A percentile compares a stretch with the other conserved stretches of the same genome.
phyloP scores from a whole-genome alignment of 768 basidiomycete genomes.

The Trametes villosa region DNA sequence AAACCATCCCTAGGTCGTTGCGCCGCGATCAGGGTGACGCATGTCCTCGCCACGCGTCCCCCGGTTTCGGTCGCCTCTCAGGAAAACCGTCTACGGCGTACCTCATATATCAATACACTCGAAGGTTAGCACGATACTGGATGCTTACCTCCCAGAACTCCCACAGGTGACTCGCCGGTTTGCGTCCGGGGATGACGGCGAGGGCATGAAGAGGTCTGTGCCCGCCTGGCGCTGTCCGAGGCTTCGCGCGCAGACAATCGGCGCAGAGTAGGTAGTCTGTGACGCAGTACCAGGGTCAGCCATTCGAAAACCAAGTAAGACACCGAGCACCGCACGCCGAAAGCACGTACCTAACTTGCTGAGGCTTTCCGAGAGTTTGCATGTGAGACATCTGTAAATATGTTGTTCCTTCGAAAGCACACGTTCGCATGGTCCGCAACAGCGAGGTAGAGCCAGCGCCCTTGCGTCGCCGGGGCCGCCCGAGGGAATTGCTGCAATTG shows the following conservation, averaged over 20 bases:
- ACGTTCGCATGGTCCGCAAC: not conserved
- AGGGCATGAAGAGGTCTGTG: not conserved
- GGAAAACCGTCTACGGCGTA: too few species aligned
- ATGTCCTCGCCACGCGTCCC: too few species aligned
- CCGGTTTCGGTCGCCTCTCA: too few species aligned
- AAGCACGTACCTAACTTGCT: not conserved
- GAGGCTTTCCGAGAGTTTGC: not conserved
- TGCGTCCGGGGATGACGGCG: not conserved
- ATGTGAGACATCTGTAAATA: not conserved
- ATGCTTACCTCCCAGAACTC: too few species aligned
- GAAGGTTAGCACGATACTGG: too few species aligned
- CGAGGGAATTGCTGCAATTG: not conserved
- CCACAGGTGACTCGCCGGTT: too few species aligned
- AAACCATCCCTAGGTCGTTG: too few species aligned
- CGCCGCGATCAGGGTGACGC: too few species aligned
- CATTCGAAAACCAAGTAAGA: not conserved
- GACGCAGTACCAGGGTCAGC: too few species aligned
- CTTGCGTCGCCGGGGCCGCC: too few species aligned
- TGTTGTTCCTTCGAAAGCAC: not conserved
- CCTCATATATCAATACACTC: too few species aligned
- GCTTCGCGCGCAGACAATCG: not conserved
- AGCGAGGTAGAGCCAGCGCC: not conserved
- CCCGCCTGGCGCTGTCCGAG: not conserved
- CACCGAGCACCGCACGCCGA: not conserved
- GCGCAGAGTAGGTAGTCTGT: not conserved